phyloP scores from a whole-genome alignment of 176 grass and related monocot species.

The Oryza meridionalis region DNA sequence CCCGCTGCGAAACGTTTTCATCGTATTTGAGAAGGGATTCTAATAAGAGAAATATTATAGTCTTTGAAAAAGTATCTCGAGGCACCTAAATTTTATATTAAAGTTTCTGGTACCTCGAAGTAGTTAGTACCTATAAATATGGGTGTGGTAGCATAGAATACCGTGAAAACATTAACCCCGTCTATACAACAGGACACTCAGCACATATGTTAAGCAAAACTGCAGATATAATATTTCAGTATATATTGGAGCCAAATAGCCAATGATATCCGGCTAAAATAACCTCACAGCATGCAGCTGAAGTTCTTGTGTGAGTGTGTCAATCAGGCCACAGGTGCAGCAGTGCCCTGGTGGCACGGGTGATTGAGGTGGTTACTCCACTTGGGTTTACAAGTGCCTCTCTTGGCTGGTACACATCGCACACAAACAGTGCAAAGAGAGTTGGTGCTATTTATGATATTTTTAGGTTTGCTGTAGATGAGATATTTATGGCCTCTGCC shows the following conservation, averaged over 20 bases:
- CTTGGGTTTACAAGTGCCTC: background rate
- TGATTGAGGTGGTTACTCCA: background rate
- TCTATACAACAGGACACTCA: too few species aligned
- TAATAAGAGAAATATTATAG: too few species aligned
- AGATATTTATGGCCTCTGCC: conserved; percentile 27
- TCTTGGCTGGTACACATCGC: background rate
- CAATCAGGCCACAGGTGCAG: background rate
- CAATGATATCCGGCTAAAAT: background rate
- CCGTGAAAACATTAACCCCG: too few species aligned
- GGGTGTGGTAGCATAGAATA: too few species aligned
- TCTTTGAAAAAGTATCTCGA: too few species aligned
- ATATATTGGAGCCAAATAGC: background rate
- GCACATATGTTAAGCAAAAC: too few species aligned
- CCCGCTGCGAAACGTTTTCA: too few species aligned
- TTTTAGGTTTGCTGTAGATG: background rate
- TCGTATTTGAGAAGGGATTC: too few species aligned
- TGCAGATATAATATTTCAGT: background rate
- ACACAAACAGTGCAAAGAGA: background rate
- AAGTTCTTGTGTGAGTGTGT: background rate
- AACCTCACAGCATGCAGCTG: background rate
- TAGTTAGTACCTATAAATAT: too few species aligned
- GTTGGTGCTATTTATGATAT: background rate
- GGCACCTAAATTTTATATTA: too few species aligned
- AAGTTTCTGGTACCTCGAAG: too few species aligned
- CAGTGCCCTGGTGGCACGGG: background rate